Base-by-base conservation (phyloP, 2,329 filamentous ascomycete genomes). In the Colletotrichum lini region DNA sequence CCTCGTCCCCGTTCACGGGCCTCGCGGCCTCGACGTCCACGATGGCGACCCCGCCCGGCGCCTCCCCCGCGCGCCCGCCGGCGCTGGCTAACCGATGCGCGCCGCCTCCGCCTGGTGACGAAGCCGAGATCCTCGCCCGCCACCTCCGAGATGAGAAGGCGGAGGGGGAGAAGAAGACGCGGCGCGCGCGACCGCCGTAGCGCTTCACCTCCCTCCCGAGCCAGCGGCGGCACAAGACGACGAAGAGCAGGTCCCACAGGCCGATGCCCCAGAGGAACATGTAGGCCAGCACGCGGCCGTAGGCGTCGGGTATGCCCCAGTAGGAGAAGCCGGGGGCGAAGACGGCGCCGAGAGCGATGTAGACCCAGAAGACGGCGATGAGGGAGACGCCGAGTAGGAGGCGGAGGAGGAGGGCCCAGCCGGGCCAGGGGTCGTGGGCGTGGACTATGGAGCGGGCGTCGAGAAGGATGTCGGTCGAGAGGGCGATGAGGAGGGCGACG, bases 251-350 rank as follows among this genome's bases (percentile, higher is more conserved):
- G 18, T 72, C 57, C 70, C 70, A 72, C 9, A 72, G 54, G 18
- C 60, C 66, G 49, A 69, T 58, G 70, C 65, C 73, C 77, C 81
- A 83, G 23, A 84, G 74, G 60, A 84, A 79, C 59, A 79, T 73
- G 68, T 83, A 79, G 9, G 82, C 78, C 57, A 82, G 72, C 10
- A 76, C 76, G 10, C 78, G 77, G 3, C 80, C 76, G 47, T 75
- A 76, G 23, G 72, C 71, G 7, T 75, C 70, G 50, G 73, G 38
- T 61, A 84, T 73, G 21, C 76, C 79, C 81, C 82, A 84, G 74
- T 81, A 84, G 0, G 77, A 75, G 54, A 82, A 83, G 2, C 76
- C 76, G 2, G 63, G 54, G 0, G 81, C 81, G 54, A 84, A 84
- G 30, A 81, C 80, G n/a, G 76, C 73, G n/a, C 80, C 77, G 44